Base-by-base conservation (phyloP, 2,329 filamentous ascomycete genomes). In the Cordyceps cateniannulata region DNA sequence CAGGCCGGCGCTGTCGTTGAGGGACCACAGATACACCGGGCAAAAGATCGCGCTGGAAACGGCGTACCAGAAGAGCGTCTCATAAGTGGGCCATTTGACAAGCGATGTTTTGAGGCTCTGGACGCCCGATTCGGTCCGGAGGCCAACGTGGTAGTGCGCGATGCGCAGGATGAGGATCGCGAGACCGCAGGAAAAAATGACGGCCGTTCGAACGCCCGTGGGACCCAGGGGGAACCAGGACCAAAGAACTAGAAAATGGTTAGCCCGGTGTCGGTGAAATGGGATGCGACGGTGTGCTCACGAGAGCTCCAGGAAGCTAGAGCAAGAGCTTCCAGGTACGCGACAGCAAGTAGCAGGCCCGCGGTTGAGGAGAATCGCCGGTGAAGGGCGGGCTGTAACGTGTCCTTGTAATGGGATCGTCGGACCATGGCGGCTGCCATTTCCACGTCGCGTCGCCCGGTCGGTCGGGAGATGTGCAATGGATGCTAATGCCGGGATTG, bases 341-440 rank as follows among this genome's bases (percentile, higher is more conserved):
- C 91, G 60, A 91, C 79, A 52, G 81, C 75, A 10, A 95, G 76
- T 16, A 92, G 79, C 64, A 90, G 77, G 16, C 84, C 81, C 52
- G 89, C 88, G 14, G 91, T 91, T 64, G 86, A 87, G 53, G 89
- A 88, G 75, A 97, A 98, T 69, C 92, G 85, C 69, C 90, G 83
- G 74, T 98, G 93, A 65, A 97, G 79, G 57, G 89, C 87, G 54
- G 93, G 93, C 63, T 93, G 96, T 67, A 97, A 78, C 73, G 96
- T 96, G 77, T 96, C 91, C 79, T 91, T 89, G 76, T 96, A 96
- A 53, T 82, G 79, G 69, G 79, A 76, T 70, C 73, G 83, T 80
- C 79, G 85, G 76, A 77, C 81, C 71, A 75, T 78, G 70, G 75
- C 73, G 69, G 72, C 72, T 68, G 81, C 77, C 81, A 85, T 85